A percentile compares a stretch with the other conserved stretches of the same genome.
Conservation (phyloP, 306 rosid species). For the Pachyrhizus erosus region DNA sequence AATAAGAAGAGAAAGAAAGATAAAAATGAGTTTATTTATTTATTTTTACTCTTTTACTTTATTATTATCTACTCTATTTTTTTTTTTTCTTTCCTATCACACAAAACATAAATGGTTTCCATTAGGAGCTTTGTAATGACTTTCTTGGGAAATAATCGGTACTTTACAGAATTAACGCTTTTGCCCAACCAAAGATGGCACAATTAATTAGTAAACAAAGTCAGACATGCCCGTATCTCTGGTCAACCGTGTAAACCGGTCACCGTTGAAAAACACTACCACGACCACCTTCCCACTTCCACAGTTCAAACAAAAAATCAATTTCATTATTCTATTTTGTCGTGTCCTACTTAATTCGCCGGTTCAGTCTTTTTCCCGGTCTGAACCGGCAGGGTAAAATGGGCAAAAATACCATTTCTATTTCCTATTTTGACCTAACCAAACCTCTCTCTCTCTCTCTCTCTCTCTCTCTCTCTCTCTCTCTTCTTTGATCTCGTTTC, state of each 20-base stretch:
- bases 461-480: neutral
- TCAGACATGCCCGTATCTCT: neutral
- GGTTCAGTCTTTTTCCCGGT: neutral
- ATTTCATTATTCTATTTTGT: neutral
- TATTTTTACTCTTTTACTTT: too few relatives aligned
- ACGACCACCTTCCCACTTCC: neutral
- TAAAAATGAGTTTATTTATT: too few relatives aligned
- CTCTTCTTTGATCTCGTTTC: constrained; percentile 15
- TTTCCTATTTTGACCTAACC: neutral
- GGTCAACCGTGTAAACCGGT: neutral
- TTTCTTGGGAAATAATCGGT: neutral
- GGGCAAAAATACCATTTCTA: neutral
- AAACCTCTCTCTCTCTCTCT: neutral
- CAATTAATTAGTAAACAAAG: neutral
- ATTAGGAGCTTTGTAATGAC: too few relatives aligned
- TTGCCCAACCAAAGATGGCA: neutral
- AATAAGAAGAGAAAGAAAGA: too few relatives aligned
- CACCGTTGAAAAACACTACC: neutral
- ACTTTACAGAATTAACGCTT: neutral
- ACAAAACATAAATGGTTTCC: too few relatives aligned
- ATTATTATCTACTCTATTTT: too few relatives aligned
- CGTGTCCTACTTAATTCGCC: neutral
- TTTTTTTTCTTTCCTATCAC: too few relatives aligned
- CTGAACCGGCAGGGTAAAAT: too few relatives aligned
- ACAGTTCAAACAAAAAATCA: neutral